Conservation (phyloP, 345 rosid species). For the Gossypium ekmanianum region DNA sequence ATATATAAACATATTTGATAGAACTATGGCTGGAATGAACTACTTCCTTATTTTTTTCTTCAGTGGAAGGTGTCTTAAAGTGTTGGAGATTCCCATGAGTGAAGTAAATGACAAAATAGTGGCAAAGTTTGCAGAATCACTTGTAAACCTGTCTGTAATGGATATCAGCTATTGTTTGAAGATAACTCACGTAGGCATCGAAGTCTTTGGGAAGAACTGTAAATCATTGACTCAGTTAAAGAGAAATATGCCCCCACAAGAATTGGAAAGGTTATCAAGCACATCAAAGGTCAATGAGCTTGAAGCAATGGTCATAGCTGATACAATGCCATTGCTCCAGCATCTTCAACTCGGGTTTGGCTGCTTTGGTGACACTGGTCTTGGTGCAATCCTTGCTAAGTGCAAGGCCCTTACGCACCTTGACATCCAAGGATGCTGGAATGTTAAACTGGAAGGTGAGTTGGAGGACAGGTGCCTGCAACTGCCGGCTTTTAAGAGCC, state of each 20-base stretch:
- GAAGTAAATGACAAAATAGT: conserved; percentile 16
- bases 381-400: conserved; percentile 8
- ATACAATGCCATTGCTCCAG: conserved; percentile 15
- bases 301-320: conserved; percentile 6
- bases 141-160: not conserved
- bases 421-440: conserved; percentile 20
- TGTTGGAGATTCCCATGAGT: conserved; percentile 19
- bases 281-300: conserved; percentile 2
- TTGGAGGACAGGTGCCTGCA: not conserved
- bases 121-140: conserved; percentile 13
- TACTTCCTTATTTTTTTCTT: not conserved
- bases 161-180: conserved; percentile 18
- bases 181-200: conserved; percentile 15
- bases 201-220: conserved; percentile 15
- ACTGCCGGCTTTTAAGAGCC: not conserved
- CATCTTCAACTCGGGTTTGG: conserved; percentile 18
- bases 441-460: not conserved
- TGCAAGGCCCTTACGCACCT: conserved; percentile 15
- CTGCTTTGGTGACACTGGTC: conserved; percentile 15
- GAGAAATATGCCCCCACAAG: conserved; percentile 19
- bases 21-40: too few species aligned
- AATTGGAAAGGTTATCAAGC: not conserved
- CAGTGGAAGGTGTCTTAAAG: conserved; percentile 15
- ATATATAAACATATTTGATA: too few species aligned
- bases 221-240: conserved; percentile 12